Evolutionary conservation across 2,329 filamentous ascomycete species (phyloP), one percentile per base, ranked within the genome.

Genomic region (Xylaria hypoxylon): DNA sequence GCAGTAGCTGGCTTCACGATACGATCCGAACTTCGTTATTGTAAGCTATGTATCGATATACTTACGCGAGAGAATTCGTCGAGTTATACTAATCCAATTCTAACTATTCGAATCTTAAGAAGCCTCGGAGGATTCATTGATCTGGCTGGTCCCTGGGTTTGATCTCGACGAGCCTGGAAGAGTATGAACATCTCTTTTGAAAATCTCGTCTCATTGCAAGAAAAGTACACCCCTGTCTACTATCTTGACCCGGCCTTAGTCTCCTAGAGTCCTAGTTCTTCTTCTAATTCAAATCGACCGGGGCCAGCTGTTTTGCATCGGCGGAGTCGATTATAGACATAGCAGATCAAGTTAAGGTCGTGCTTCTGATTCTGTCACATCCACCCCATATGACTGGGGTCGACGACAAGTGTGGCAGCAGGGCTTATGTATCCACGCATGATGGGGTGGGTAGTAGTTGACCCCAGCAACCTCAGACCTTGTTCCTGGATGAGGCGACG

Each of bases 361-460:
- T 77, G 75, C 75, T 75, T 75, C 72, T 75, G 70, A 71, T 75
- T 74, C 73, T 74, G 74, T 77, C 76, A 72, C 76, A 76, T 75
- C 73, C 73, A 74, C 71, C 70, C 72, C 76, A 75, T 77, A 73
- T 71, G 75, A 66, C 72, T 70, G 67, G 72, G 72, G 68, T 72
- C 61, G 70, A 70, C 67, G 70, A 67, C 66, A 73, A 70, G 71
- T 74, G 69, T 71, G 81, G 80, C 79, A 79, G 81, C 80, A 80
- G 76, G 78, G 78, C 79, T 79, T 78, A 75, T 22, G 59, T 59
- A 65, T 67, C 75, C 73, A 73, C 74, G 76, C 75, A 73, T 73
- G 57, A 70, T 72, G 72, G 73, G 68, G 72, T 72, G 73, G 74
- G 73, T 73, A 71, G 69, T 70, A 65, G 58, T 69, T 69, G 73